Conservation (phyloP, 179 eudicot genomes). For the Gypsophila paniculata region DNA sequence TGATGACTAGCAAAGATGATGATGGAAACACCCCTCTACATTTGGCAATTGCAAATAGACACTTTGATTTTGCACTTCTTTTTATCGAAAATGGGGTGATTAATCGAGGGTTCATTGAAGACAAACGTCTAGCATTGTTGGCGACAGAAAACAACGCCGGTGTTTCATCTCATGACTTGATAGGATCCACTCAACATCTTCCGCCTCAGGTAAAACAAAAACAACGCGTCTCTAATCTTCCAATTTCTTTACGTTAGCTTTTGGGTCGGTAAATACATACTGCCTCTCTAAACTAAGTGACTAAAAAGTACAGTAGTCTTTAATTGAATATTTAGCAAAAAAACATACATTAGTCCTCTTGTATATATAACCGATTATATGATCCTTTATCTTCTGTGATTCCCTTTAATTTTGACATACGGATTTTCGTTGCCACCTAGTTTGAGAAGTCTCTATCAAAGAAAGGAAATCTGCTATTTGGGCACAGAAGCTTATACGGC, state of each 20-base stretch:
- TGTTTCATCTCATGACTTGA: not conserved
- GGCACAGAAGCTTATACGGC: slow-evolving; percentile 13
- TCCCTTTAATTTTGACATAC: not conserved
- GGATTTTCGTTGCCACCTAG: not conserved
- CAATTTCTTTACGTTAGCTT: too few relatives aligned
- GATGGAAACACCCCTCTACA: slow-evolving; percentile 25
- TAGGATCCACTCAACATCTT: slow-evolving; percentile 7
- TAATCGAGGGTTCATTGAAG: not conserved
- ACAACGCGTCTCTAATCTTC: too few relatives aligned
- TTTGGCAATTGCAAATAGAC: slow-evolving; percentile 16
- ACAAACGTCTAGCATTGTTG: not conserved
- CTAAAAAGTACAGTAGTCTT: too few relatives aligned
- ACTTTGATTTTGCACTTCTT: slow-evolving; percentile 14
- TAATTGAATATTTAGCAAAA: too few relatives aligned
- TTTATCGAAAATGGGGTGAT: not conserved
- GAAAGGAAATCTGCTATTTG: not conserved
- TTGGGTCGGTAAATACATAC: too few relatives aligned
- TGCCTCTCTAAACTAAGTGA: too few relatives aligned
- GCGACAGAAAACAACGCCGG: not conserved
- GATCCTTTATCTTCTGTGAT: too few relatives aligned
- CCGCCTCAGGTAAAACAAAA: slow-evolving; percentile 5
- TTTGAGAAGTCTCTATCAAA: slow-evolving; percentile 1
- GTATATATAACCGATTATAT: too few relatives aligned
- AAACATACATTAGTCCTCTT: too few relatives aligned
- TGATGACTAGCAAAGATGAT: not conserved